Conservation (phyloP, 768 basidiomycete genomes). For the Termitomyces sp. region DNA sequence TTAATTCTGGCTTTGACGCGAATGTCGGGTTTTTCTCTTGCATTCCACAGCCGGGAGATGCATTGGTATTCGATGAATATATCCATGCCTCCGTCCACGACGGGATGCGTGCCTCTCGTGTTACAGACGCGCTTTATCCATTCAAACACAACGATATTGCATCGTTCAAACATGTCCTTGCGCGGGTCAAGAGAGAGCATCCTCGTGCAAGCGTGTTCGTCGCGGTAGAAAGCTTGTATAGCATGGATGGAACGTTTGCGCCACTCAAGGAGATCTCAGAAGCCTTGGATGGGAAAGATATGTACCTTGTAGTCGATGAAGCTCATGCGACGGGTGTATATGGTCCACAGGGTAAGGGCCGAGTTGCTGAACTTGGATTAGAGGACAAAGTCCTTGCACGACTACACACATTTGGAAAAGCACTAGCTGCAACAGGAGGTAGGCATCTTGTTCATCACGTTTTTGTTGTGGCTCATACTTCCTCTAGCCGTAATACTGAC, state of each 20-base stretch:
- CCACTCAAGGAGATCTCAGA: conserved; percentile 66
- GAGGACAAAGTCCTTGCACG: conserved; percentile 69
- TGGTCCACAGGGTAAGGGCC: conserved; percentile 69
- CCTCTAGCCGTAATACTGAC: conserved; percentile 68
- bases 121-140: conserved; percentile 28
- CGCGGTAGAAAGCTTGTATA: conserved; percentile 85
- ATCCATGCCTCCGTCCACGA: conserved; percentile 92
- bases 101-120: conserved; percentile 69
- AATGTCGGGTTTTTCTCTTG: conserved; percentile 84
- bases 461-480: not conserved
- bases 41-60: conserved; percentile 73
- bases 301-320: conserved; percentile 81
- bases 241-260: conserved; percentile 93
- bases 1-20: conserved; percentile 92
- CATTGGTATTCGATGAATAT: conserved; percentile 76
- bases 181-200: conserved; percentile 29
- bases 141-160: conserved; percentile 73
- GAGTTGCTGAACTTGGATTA: conserved; percentile 65
- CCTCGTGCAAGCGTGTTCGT: conserved; percentile 58
- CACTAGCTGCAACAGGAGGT: conserved; percentile 83
- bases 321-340: conserved; percentile 93
- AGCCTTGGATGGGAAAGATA: conserved; percentile 55
- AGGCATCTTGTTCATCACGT: conserved; percentile 21
- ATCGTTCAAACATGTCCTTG: conserved; percentile 41
- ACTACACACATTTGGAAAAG: conserved; percentile 92